Conservation (phyloP, 805 yeast species). For the Candida lessepsii region DNA sequence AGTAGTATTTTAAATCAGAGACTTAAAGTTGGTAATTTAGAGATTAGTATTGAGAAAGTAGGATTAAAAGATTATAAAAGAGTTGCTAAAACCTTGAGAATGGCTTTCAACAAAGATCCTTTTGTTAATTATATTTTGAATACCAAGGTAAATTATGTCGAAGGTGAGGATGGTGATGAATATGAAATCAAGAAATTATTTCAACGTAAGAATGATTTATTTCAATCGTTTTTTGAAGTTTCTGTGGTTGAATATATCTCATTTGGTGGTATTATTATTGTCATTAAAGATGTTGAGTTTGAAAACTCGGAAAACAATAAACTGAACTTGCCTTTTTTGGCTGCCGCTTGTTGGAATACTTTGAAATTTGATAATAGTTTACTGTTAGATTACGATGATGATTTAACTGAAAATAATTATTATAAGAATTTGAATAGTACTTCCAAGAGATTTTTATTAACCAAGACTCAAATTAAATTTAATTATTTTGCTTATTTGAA, state of each 20-base stretch:
- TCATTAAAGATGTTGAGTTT: slow-evolving; percentile 48
- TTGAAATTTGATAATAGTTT: slow-evolving; percentile 17
- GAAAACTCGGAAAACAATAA: slow-evolving; percentile 24
- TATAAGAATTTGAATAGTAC: slow-evolving; percentile 5
- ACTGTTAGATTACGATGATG: slow-evolving; percentile 12
- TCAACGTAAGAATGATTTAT: slow-evolving; percentile 29
- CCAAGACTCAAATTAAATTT: slow-evolving; percentile 26
- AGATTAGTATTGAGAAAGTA: slow-evolving; percentile 20
- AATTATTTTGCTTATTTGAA: slow-evolving; percentile 30
- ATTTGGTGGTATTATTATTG: slow-evolving; percentile 49
- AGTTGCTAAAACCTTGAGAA: slow-evolving; percentile 52
- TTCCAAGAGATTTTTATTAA: neutral
- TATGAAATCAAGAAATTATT: slow-evolving; percentile 31
- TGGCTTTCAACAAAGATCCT: slow-evolving; percentile 55
- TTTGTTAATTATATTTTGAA: slow-evolving; percentile 50
- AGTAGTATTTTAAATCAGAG: slow-evolving; percentile 14
- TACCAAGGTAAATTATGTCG: slow-evolving; percentile 32
- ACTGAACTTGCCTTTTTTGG: slow-evolving; percentile 44
- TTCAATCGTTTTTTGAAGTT: slow-evolving; percentile 52
- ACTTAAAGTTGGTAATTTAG: slow-evolving; percentile 16
- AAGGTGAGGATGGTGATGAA: slow-evolving; percentile 9
- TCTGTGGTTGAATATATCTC: slow-evolving; percentile 51
- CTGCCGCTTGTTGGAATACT: slow-evolving; percentile 50
- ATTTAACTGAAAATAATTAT: slow-evolving; percentile 4
- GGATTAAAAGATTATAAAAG: slow-evolving; percentile 48